Evolutionary conservation across 164 flowering plant species (phyloP).

Genomic region (Kalanchoe fedtschenkoi): DNA sequence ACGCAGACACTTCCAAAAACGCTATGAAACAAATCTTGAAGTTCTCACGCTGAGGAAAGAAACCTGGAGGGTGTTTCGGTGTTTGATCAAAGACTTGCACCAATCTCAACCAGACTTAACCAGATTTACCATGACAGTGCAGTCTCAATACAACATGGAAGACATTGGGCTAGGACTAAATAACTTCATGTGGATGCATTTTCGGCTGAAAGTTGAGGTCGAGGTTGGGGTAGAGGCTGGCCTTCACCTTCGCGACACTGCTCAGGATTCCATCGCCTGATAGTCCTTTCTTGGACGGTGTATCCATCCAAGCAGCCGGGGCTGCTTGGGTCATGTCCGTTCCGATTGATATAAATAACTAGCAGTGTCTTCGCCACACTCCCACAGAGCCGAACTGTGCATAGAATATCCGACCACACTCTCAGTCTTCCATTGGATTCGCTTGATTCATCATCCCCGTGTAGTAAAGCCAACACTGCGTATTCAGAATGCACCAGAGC

Average conservation of each 20-base stretch:
- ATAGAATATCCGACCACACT: conserved; percentile 61
- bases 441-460: conserved; percentile 18
- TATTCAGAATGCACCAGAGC: conserved; percentile 69
- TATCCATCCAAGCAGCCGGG: conserved; percentile 36
- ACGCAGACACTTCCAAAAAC: no score
- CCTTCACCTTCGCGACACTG: conserved; percentile 54
- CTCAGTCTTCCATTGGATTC: conserved; percentile 27
- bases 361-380: conserved; percentile 71
- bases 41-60: no score
- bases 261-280: conserved; percentile 66
- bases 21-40: no score
- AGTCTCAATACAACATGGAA: no score
- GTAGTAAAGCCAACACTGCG: conserved; percentile 47
- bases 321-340: conserved; percentile 15
- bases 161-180: no score
- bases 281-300: conserved; percentile 37
- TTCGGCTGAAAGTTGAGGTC: conserved; percentile 1
- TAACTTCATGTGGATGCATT: conserved; percentile 4
- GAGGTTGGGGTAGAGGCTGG: no score
- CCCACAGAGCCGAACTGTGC: conserved; percentile 51
- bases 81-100: no score
- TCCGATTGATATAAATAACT: conserved; percentile 28
- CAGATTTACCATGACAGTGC: no score
- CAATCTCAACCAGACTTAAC: no score
- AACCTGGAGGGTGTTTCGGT: no score